phyloP scores from a whole-genome alignment of 441 rosid genomes.

The Bocquillonia castaneifolia region DNA sequence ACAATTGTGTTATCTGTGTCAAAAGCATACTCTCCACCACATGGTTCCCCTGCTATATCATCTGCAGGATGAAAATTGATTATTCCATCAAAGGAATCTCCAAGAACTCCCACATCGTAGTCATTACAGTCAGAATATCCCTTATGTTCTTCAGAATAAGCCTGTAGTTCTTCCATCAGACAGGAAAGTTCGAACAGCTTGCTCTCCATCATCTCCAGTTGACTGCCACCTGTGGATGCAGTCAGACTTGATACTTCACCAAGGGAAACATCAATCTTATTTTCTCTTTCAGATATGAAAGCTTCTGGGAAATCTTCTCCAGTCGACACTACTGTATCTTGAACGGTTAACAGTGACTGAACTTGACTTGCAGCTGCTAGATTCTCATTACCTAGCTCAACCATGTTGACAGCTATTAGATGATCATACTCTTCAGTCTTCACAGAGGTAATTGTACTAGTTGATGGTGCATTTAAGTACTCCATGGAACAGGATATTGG shows the following conservation, averaged over 20 bases:
- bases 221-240: constrained; percentile 20
- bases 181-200: constrained; percentile 36
- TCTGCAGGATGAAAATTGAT: constrained; percentile 18
- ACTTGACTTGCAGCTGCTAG: constrained; percentile 22
- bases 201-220: constrained; percentile 30
- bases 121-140: constrained; percentile 23
- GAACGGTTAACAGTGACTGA: constrained; percentile 16
- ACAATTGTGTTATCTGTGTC: constrained; percentile 2
- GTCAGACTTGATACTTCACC: constrained; percentile 25
- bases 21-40: constrained; percentile 20
- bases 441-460: constrained; percentile 16
- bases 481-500: constrained; percentile 21
- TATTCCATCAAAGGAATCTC: constrained; percentile 24
- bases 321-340: constrained; percentile 7
- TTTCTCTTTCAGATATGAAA: constrained; percentile 21
- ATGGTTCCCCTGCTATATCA: constrained; percentile 17
- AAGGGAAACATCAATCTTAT: constrained; percentile 12
- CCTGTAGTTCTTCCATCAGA: constrained; percentile 33
- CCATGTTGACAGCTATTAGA: constrained; percentile 12
- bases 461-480: constrained; percentile 26
- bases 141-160: constrained; percentile 31
- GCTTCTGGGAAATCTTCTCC: constrained; percentile 24
- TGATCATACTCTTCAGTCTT: constrained; percentile 24
- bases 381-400: constrained; percentile 17
- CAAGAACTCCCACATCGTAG: constrained; percentile 15